Evolutionary conservation across 495 filamentous ascomycete genomes (phyloP), one percentile per base, ranked within the genome.

Genomic region (Neurospora pannonica): DNA sequence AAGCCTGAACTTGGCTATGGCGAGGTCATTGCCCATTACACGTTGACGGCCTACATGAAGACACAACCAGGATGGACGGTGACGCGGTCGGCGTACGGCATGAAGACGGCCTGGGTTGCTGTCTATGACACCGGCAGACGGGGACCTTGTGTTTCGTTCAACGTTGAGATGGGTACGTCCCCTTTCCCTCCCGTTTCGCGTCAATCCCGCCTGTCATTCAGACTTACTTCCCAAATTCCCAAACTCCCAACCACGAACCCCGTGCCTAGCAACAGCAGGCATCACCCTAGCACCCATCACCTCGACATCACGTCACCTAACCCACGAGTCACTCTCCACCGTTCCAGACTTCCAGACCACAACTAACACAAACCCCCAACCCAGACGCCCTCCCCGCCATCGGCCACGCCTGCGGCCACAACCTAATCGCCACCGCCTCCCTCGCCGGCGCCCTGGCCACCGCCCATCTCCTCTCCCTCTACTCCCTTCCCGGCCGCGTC

Each of bases 381-480:
- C 10, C 43, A 84, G 88, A 90, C 74, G 88, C 88, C 0, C 82
- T 90, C 24, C 89, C 89, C 0, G 83, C 77, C 4, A 87, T 92
- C 43, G 90, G 89, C 42, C 90, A 93, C 76, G 89, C 90, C 0
- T 92, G 90, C 73, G 90, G 91, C 7, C 90, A 92, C 80, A 92
- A 92, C 72, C 87, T 93, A 1, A 93, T 92, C 74, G 87, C 90
- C 7, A 91, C 85, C 0, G 87, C 86, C 28, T 91, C 90, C 3
- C 79, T 92, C 13, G 85, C 87, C 0, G 90, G 83, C 0, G 90
- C 86, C 13, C 78, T 93, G 6, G 89, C 89, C n/a, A 83, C 89
- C 0, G 89, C 85, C 0, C 77, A 85, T 5, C 76, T 87, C 10
- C 79, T 92, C 39, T 80, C 80, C 43, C 75, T 83, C 39, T 83